Conservation (phyloP, 495 filamentous ascomycete species). For the Staphylotrichum tortipilum region DNA sequence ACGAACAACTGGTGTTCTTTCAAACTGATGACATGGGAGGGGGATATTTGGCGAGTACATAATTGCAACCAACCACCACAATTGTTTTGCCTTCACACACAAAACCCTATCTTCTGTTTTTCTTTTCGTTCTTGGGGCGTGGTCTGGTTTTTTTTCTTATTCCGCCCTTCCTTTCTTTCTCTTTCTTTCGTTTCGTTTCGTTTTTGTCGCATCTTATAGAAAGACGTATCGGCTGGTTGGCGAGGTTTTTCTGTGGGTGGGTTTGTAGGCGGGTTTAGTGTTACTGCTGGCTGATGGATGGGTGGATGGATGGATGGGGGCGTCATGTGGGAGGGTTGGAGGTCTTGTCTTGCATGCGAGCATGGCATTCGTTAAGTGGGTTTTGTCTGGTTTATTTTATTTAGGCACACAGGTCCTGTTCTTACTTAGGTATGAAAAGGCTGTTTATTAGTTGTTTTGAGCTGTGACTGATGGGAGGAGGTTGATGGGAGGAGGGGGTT, state of each 20-base stretch:
- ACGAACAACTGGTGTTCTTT: neutral
- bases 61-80: slow-evolving; percentile 3
- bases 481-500: too few relatives aligned
- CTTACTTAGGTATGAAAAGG: too few relatives aligned
- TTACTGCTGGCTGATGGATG: too few relatives aligned
- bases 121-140: neutral
- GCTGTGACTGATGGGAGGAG: too few relatives aligned
- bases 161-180: neutral
- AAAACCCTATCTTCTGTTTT: neutral
- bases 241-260: neutral
- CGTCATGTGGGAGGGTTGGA: too few relatives aligned
- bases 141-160: neutral
- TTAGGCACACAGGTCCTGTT: too few relatives aligned
- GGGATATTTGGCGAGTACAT: slow-evolving; percentile 10
- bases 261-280: too few relatives aligned
- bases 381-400: too few relatives aligned
- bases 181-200: neutral
- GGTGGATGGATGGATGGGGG: neutral
- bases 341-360: too few relatives aligned
- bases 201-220: neutral
- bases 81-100: neutral
- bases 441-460: too few relatives aligned
- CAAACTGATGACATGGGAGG: slow-evolving; percentile 4
- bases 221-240: neutral
- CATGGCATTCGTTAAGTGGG: too few relatives aligned